These are phyloP conservation scores for Tolypocladium tundrense DNA, from an alignment of 2,329 filamentous ascomycete genomes.

Conservation along the genomic window DNA sequence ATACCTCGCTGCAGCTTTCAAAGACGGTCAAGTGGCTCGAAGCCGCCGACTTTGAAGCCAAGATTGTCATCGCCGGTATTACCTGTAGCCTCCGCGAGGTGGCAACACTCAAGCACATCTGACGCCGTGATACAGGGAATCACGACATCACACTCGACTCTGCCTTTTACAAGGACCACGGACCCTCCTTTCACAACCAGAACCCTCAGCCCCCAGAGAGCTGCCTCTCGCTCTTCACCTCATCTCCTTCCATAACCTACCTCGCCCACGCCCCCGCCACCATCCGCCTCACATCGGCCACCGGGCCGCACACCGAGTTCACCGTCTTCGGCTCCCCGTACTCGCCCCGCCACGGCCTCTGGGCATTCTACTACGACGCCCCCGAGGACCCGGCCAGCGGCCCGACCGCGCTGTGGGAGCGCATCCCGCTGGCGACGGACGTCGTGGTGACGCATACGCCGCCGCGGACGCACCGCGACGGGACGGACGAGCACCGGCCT, in stretches of 20 bases:
- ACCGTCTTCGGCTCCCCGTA: constrained; percentile 63
- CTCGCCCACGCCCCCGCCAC: constrained; percentile 47
- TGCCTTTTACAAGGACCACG: constrained; percentile 47
- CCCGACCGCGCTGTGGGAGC: constrained; percentile 41
- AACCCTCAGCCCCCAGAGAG: constrained; percentile 37
- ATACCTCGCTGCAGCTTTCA: constrained; percentile 30
- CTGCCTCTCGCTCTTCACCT: constrained; percentile 44
- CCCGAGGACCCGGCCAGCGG: constrained; percentile 6
- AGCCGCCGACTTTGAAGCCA: constrained; percentile 55
- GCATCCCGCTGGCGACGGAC: constrained; percentile 51
- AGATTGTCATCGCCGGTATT: constrained; percentile 59
- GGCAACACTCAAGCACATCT: not conserved
- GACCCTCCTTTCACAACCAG: constrained; percentile 45
- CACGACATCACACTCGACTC: constrained; percentile 64
- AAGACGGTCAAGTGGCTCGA: constrained; percentile 59
- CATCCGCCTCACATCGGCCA: constrained; percentile 41
- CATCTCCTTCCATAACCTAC: constrained; percentile 50
- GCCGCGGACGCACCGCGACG: constrained; percentile 49
- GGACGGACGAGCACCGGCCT: constrained; percentile 23
- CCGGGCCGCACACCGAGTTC: constrained; percentile 49
- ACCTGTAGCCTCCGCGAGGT: not conserved
- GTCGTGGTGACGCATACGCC: constrained; percentile 65
- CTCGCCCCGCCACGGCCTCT: constrained; percentile 44
- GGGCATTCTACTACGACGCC: constrained; percentile 57
- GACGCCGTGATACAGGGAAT: constrained; percentile 43